Percentiles rank a stretch among this genome's conserved stretches.
These are phyloP conservation scores for Talaromyces sp. DNA, from an alignment of 2,329 filamentous ascomycete species.

Conservation along the genomic window DNA sequence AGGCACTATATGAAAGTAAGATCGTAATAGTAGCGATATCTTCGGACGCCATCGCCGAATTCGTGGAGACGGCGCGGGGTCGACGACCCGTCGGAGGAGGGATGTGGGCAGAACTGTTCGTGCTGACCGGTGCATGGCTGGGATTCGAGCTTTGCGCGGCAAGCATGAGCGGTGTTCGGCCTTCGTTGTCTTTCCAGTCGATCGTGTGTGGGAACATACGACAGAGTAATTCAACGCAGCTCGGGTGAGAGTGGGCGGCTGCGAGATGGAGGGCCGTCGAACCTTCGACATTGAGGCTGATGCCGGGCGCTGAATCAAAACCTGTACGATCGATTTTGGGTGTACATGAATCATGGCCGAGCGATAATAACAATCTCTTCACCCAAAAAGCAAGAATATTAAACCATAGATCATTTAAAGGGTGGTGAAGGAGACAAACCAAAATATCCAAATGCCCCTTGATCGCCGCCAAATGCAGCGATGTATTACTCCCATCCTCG, in stretches of 20 bases:
- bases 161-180: slow-evolving; percentile 52
- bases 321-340: slow-evolving; percentile 26
- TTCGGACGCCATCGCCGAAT: slow-evolving; percentile 25
- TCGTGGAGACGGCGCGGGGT: slow-evolving; percentile 19
- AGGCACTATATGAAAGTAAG: slow-evolving; percentile 31
- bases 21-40: slow-evolving; percentile 28
- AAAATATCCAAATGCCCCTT: slow-evolving; percentile 68
- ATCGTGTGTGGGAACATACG: slow-evolving; percentile 61
- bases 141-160: slow-evolving; percentile 33
- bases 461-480: slow-evolving; percentile 73
- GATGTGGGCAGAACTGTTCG: slow-evolving; percentile 23
- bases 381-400: not conserved
- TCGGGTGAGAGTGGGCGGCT: slow-evolving; percentile 63
- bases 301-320: slow-evolving; percentile 42
- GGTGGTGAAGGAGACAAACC: slow-evolving; percentile 29
- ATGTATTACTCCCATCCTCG: slow-evolving; percentile 73
- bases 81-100: slow-evolving; percentile 7
- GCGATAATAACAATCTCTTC: slow-evolving; percentile 62
- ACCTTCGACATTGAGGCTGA: slow-evolving; percentile 73
- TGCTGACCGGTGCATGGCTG: slow-evolving; percentile 15
- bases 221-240: slow-evolving; percentile 69
- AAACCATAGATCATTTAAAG: not conserved
- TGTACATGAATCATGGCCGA: slow-evolving; percentile 65
- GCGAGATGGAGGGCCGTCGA: slow-evolving; percentile 82
- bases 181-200: slow-evolving; percentile 61